Percentiles rank a stretch among this genome's conserved stretches.
These are phyloP conservation scores for Andrographis paniculata DNA, from an alignment of 305 asterid genomes.

Conservation along the genomic window DNA sequence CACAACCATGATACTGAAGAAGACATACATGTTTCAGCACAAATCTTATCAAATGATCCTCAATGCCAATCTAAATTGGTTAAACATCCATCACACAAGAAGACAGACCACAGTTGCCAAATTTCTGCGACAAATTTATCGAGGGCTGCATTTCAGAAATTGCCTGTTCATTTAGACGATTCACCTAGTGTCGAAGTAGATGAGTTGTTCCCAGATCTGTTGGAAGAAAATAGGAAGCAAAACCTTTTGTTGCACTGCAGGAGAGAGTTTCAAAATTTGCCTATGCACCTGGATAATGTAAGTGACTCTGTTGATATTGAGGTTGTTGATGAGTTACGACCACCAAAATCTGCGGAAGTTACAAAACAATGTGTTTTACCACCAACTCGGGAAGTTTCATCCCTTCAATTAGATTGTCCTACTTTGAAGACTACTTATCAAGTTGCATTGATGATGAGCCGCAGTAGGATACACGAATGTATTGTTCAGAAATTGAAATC, in stretches of 20 bases:
- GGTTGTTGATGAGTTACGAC: slow-evolving; percentile 50
- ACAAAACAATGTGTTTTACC: slow-evolving; percentile 32
- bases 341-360: slow-evolving; percentile 35
- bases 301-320: slow-evolving; percentile 21
- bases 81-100: slow-evolving; percentile 19
- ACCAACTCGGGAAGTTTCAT: slow-evolving; percentile 23
- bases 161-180: slow-evolving; percentile 39
- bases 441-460: slow-evolving; percentile 54
- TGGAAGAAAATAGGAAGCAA: slow-evolving; percentile 26
- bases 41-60: slow-evolving; percentile 24
- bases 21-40: slow-evolving; percentile 24
- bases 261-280: slow-evolving; percentile 31
- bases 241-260: slow-evolving; percentile 24
- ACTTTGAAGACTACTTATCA: slow-evolving; percentile 35
- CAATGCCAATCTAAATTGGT: slow-evolving; percentile 23
- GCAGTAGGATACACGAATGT: slow-evolving; percentile 51
- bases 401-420: slow-evolving; percentile 29
- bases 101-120: slow-evolving; percentile 19
- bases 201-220: slow-evolving; percentile 51
- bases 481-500: slow-evolving; percentile 48
- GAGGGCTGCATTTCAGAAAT: slow-evolving; percentile 51
- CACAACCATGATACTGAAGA: slow-evolving; percentile 25
- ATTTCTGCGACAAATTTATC: slow-evolving; percentile 30
- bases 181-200: slow-evolving; percentile 29
- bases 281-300: slow-evolving; percentile 30